phyloP scores from a whole-genome alignment of 2,329 filamentous ascomycete genomes.

The Claviceps pazoutovae region DNA sequence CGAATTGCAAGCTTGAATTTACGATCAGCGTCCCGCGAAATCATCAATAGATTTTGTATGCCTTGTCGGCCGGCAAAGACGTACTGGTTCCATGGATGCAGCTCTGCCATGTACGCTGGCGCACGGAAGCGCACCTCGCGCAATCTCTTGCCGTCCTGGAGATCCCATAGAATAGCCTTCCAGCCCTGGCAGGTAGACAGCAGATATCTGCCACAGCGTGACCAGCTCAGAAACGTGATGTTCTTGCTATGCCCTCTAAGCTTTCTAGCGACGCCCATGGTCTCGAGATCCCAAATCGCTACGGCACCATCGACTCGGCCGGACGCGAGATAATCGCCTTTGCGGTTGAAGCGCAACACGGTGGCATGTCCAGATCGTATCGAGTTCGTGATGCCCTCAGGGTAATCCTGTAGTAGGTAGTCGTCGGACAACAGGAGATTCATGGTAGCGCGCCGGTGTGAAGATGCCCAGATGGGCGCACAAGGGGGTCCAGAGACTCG shows the following conservation, averaged over 20 bases:
- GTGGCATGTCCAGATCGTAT: slow-evolving; percentile 59
- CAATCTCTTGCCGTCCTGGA: slow-evolving; percentile 54
- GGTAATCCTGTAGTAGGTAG: slow-evolving; percentile 64
- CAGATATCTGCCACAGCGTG: slow-evolving; percentile 76
- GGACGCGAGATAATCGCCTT: slow-evolving; percentile 86
- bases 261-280: slow-evolving; percentile 90
- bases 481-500: not conserved
- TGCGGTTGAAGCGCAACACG: slow-evolving; percentile 76
- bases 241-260: slow-evolving; percentile 84
- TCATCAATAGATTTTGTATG: not conserved
- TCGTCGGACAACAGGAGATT: slow-evolving; percentile 48
- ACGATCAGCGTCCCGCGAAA: slow-evolving; percentile 9
- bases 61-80: slow-evolving; percentile 4
- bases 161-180: slow-evolving; percentile 92
- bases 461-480: not conserved
- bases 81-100: slow-evolving; percentile 83
- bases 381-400: slow-evolving; percentile 76
- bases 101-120: slow-evolving; percentile 87
- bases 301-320: slow-evolving; percentile 90
- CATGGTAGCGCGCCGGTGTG: slow-evolving; percentile 24
- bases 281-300: slow-evolving; percentile 94
- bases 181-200: slow-evolving; percentile 90
- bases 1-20: slow-evolving; percentile 58
- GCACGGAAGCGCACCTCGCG: slow-evolving; percentile 84
- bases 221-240: slow-evolving; percentile 93